These are phyloP conservation scores for Penicillium tannophilum DNA, from an alignment of 495 filamentous ascomycete species.

Conservation along the genomic window DNA sequence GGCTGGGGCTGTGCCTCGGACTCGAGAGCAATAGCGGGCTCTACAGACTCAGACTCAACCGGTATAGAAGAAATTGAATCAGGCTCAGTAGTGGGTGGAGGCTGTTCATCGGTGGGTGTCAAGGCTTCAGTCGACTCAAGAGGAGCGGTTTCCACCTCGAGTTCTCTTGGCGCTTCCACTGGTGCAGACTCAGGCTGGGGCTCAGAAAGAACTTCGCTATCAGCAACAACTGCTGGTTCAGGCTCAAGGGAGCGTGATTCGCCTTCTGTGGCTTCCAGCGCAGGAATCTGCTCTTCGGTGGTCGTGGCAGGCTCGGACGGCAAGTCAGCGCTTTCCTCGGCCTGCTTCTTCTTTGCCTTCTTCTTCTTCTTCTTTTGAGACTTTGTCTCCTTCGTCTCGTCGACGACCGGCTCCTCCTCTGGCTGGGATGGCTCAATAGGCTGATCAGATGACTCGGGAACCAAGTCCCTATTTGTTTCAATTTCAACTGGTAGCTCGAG, in stretches of 20 bases:
- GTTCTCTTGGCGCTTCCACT: slow-evolving; percentile 7
- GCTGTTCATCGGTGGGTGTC: background rate
- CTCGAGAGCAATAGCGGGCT: slow-evolving; percentile 6
- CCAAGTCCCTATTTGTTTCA: slow-evolving; percentile 14
- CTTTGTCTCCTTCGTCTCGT: slow-evolving; percentile 19
- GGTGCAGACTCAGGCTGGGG: slow-evolving; percentile 8
- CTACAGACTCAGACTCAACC: background rate
- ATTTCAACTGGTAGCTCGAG: background rate
- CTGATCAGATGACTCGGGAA: slow-evolving; percentile 14
- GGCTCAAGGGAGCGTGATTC: slow-evolving; percentile 11
- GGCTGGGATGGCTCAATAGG: slow-evolving; percentile 10
- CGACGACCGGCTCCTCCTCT: slow-evolving; percentile 17
- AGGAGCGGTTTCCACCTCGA: slow-evolving; percentile 5
- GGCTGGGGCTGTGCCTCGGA: slow-evolving; percentile 7
- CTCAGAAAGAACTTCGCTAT: background rate
- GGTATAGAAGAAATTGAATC: background rate
- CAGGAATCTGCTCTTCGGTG: slow-evolving; percentile 3
- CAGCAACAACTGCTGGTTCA: background rate
- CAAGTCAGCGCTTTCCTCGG: slow-evolving; percentile 23
- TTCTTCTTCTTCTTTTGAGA: slow-evolving; percentile 46
- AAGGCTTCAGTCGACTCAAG: slow-evolving; percentile 5
- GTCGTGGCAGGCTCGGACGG: slow-evolving; percentile 14
- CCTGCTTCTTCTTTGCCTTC: slow-evolving; percentile 36
- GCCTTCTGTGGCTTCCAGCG: background rate
- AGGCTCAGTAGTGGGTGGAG: slow-evolving; percentile 1